Conservation (phyloP, 176 grass and related monocot species). For the Paspalum vaginatum region DNA sequence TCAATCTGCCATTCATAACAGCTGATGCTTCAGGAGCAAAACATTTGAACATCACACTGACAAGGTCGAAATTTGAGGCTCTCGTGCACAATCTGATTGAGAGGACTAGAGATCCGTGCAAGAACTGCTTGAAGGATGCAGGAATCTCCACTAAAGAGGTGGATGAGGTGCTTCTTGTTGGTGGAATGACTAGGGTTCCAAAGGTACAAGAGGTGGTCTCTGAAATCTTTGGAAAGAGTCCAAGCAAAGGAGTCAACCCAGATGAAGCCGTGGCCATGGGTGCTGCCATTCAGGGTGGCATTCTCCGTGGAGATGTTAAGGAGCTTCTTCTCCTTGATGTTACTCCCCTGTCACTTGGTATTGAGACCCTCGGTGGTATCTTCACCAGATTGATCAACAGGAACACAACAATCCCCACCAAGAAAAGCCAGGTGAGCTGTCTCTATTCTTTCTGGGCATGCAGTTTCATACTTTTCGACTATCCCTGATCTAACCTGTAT, state of each 20-base stretch:
- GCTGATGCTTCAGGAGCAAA: conserved; percentile 81
- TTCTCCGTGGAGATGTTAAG: conserved; percentile 82
- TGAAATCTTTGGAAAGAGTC: conserved; percentile 67
- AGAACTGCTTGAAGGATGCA: conserved; percentile 78
- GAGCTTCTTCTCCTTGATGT: conserved; percentile 80
- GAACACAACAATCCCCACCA: conserved; percentile 83
- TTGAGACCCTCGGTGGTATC: conserved; percentile 80
- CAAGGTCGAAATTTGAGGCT: conserved; percentile 71
- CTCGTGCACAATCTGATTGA: conserved; percentile 72
- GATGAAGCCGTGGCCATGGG: conserved; percentile 85
- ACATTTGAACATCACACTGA: conserved; percentile 75
- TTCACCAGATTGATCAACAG: conserved; percentile 81
- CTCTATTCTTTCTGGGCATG: background rate
- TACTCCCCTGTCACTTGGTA: conserved; percentile 78
- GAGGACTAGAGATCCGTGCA: conserved; percentile 67
- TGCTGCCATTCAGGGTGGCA: conserved; percentile 75
- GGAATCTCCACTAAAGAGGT: conserved; percentile 67
- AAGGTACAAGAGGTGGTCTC: conserved; percentile 75
- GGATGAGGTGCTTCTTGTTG: conserved; percentile 79
- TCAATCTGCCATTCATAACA: conserved; percentile 81
- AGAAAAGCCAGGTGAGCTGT: conserved; percentile 58
- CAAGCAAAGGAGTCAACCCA: conserved; percentile 81
- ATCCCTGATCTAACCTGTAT: background rate
- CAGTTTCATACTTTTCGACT: background rate
- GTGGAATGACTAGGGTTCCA: conserved; percentile 83